phyloP scores from a whole-genome alignment of 2,329 filamentous ascomycete species.

The Ceratocystis harringtonii region DNA sequence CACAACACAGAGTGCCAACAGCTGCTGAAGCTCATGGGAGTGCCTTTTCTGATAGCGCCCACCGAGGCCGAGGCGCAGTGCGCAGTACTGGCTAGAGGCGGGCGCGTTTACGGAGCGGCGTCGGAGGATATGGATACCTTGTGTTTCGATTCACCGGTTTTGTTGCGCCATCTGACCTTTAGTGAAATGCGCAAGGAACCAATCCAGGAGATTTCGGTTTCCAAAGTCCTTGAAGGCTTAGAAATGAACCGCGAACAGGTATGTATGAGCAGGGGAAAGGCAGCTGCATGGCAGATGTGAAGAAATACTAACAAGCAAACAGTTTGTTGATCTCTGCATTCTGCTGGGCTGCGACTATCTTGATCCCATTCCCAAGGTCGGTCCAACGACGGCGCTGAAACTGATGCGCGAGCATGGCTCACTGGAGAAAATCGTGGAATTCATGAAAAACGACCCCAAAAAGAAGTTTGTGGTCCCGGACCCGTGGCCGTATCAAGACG shows the following conservation, averaged over 20 bases:
- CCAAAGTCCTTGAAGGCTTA: conserved; percentile 73
- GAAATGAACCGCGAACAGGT: conserved; percentile 79
- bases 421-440: conserved; percentile 74
- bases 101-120: conserved; percentile 91
- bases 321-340: conserved; percentile 98
- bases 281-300: background rate
- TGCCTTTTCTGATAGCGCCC: conserved; percentile 86
- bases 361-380: conserved; percentile 88
- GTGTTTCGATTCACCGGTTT: conserved; percentile 83
- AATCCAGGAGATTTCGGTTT: conserved; percentile 84
- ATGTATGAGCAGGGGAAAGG: conserved; percentile 20
- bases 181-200: conserved; percentile 96
- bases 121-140: conserved; percentile 99
- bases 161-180: conserved; percentile 86
- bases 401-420: conserved; percentile 83
- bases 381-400: conserved; percentile 80
- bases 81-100: conserved; percentile 71
- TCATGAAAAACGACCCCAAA: conserved; percentile 59
- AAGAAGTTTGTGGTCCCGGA: conserved; percentile 75
- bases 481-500: conserved; percentile 93
- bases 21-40: conserved; percentile 84
- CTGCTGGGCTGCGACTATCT: conserved; percentile 95
- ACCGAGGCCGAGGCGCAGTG: conserved; percentile 97
- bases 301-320: conserved; percentile 8
- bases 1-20: conserved; percentile 92